Conservation (phyloP, 208 protist genomes). For the Trypanosoma cruzi region DNA sequence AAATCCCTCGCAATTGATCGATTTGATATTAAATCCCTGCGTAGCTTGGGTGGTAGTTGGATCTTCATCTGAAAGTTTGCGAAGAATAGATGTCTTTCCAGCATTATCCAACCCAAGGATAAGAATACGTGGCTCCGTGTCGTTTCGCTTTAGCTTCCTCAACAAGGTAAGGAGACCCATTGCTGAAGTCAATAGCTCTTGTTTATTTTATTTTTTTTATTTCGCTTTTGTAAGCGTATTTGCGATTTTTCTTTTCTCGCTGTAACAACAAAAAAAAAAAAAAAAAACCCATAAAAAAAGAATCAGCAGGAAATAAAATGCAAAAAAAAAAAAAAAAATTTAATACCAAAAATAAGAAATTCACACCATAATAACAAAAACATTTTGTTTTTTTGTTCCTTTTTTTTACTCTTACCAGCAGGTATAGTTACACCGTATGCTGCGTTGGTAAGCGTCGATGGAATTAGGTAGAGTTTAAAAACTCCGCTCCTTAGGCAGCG, state of each 20-base stretch:
- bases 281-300: no score
- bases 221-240: background rate
- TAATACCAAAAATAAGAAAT: no score
- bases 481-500: no score
- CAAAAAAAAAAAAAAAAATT: no score
- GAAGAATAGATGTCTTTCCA: conserved; percentile 98
- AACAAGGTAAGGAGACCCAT: conserved; percentile 97
- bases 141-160: conserved; percentile 92
- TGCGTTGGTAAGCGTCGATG: no score
- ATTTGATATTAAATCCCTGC: conserved; percentile 99
- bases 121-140: conserved; percentile 95
- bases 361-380: no score
- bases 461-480: no score
- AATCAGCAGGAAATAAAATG: no score
- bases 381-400: no score
- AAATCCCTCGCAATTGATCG: conserved; percentile 94
- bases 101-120: conserved; percentile 99
- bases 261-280: no score
- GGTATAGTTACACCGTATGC: no score
- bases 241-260: no score
- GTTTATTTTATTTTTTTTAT: conserved; percentile 11
- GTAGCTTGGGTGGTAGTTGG: conserved; percentile 96
- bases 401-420: conserved; percentile 4
- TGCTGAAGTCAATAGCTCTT: conserved; percentile 1
- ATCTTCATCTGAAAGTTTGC: conserved; percentile 96